A percentile compares a stretch with the other conserved stretches of the same genome.
phyloP scores from a whole-genome alignment of 1,139 yeast species.

The Taiozyma sp. region DNA sequence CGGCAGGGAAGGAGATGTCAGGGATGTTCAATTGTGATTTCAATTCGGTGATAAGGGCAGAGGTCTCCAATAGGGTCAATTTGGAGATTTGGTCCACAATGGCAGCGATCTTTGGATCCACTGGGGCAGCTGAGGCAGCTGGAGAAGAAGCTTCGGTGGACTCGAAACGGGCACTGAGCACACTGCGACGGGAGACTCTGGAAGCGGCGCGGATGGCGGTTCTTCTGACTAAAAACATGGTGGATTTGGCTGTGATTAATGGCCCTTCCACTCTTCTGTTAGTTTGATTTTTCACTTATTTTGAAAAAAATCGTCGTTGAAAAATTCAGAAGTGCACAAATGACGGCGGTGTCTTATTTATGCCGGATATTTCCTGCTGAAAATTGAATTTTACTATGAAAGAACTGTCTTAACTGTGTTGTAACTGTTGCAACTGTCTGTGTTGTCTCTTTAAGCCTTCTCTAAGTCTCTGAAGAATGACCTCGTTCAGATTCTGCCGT shows the following conservation, averaged over 20 bases:
- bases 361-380: neutral
- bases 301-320: neutral
- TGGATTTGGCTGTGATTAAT: too few relatives aligned
- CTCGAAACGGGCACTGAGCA: slow-evolving; percentile 39
- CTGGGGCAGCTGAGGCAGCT: slow-evolving; percentile 40
- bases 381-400: too few relatives aligned
- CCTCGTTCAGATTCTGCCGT: slow-evolving; percentile 88
- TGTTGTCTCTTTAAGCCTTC: too few relatives aligned
- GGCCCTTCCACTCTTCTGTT: too few relatives aligned
- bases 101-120: slow-evolving; percentile 81
- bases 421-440: too few relatives aligned
- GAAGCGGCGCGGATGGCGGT: neutral
- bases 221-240: neutral
- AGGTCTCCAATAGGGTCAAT: slow-evolving; percentile 86
- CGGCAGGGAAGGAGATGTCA: slow-evolving; percentile 85
- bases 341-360: neutral
- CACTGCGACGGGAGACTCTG: neutral
- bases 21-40: slow-evolving; percentile 87
- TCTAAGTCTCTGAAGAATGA: slow-evolving; percentile 41
- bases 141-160: slow-evolving; percentile 40
- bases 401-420: too few relatives aligned
- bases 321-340: neutral
- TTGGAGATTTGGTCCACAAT: slow-evolving; percentile 91
- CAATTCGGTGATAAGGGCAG: slow-evolving; percentile 76
- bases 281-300: too few relatives aligned